Conservation (phyloP, 1,284 basidiomycete genomes). For the Neonothopanus nambi region DNA sequence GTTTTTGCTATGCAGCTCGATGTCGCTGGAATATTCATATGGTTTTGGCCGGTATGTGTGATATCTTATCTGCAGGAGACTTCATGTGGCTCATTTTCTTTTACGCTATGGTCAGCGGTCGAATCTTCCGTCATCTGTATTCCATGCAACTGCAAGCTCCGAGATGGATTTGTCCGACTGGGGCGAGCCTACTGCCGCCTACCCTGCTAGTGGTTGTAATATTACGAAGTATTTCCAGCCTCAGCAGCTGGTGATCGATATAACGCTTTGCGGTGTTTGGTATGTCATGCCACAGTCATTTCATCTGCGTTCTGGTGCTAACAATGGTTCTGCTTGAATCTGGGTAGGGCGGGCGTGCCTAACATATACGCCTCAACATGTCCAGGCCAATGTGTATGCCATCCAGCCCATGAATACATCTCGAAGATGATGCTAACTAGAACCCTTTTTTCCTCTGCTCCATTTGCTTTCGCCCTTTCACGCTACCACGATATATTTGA, state of each 20-base stretch:
- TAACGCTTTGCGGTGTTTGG: slow-evolving; percentile 56
- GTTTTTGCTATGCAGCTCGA: slow-evolving; percentile 66
- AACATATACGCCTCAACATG: slow-evolving; percentile 14
- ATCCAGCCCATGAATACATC: not conserved
- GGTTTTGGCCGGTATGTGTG: slow-evolving; percentile 60
- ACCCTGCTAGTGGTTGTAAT: slow-evolving; percentile 44
- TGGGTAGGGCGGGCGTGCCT: slow-evolving; percentile 14
- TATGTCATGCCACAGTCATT: slow-evolving; percentile 20
- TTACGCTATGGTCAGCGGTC: slow-evolving; percentile 34
- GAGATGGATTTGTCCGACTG: slow-evolving; percentile 53
- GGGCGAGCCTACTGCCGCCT: slow-evolving; percentile 61
- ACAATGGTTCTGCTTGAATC: not conserved
- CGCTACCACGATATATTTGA: no score
- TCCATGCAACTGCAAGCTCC: slow-evolving; percentile 30
- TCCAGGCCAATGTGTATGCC: slow-evolving; percentile 8
- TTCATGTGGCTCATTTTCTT: not conserved
- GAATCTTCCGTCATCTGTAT: slow-evolving; percentile 39
- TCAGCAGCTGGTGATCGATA: slow-evolving; percentile 53
- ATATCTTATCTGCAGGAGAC: not conserved
- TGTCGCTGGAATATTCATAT: slow-evolving; percentile 54
- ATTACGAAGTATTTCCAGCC: slow-evolving; percentile 53
- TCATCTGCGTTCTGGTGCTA: no score
- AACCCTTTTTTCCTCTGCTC: not conserved
- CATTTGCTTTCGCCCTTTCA: not conserved
- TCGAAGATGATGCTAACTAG: no score